These are phyloP conservation scores for Hansenula lynferdii DNA, from an alignment of 1,139 yeast species.

Conservation along the genomic window DNA sequence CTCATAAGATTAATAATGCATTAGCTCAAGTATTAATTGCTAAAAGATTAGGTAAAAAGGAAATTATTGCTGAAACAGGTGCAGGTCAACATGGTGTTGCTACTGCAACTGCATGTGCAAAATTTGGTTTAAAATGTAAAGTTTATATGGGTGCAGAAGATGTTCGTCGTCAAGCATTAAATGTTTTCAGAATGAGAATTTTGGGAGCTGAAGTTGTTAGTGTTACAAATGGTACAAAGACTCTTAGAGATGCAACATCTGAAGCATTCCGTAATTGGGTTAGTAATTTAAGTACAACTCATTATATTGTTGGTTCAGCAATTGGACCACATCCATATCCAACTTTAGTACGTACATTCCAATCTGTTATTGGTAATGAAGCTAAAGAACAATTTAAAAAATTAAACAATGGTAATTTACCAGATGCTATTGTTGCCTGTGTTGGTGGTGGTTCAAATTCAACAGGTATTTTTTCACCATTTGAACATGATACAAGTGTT, in stretches of 20 bases:
- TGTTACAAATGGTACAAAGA: slow-evolving; percentile 91
- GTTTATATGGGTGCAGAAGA: slow-evolving; percentile 99
- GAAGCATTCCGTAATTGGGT: slow-evolving; percentile 98
- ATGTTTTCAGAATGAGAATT: slow-evolving; percentile 95
- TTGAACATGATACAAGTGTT: slow-evolving; percentile 75
- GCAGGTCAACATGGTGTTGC: slow-evolving; percentile 99
- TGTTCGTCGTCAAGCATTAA: slow-evolving; percentile 95
- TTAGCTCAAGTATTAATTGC: slow-evolving; percentile 93
- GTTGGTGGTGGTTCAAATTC: slow-evolving; percentile 99
- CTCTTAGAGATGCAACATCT: slow-evolving; percentile 95
- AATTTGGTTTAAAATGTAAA: slow-evolving; percentile 92
- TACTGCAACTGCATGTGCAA: slow-evolving; percentile 98
- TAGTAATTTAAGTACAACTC: slow-evolving; percentile 76
- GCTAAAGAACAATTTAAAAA: slow-evolving; percentile 85
- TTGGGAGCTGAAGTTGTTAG: slow-evolving; percentile 94
- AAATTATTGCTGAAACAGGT: slow-evolving; percentile 97
- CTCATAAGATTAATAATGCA: slow-evolving; percentile 96
- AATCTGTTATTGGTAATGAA: slow-evolving; percentile 93
- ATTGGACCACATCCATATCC: slow-evolving; percentile 99
- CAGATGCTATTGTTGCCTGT: slow-evolving; percentile 94
- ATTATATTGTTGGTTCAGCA: slow-evolving; percentile 95
- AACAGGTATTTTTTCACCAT: slow-evolving; percentile 93
- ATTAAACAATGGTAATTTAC: slow-evolving; percentile 74
- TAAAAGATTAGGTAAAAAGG: slow-evolving; percentile 82
- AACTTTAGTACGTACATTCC: slow-evolving; percentile 96